Evolutionary conservation across 106 monocot species (phyloP), one percentile per base, ranked within the genome.

Genomic region (Acorus gramineus): DNA sequence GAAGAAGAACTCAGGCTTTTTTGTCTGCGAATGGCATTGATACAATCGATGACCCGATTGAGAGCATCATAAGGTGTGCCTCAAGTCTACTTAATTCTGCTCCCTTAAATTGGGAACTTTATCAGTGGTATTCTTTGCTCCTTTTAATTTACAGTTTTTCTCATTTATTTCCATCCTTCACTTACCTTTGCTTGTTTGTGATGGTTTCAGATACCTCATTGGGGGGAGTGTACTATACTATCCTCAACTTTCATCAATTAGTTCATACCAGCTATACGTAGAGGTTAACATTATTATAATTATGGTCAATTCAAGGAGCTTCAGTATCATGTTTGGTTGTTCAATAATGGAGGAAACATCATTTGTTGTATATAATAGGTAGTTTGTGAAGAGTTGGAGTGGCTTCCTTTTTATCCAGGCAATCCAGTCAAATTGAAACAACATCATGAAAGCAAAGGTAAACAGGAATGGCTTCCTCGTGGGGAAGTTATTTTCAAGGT

Each of bases 251-350:
- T 85, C 98, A 74, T 99, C 88, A 11, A 88, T 99, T 72, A 92
- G 89, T 80, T 99, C 98, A 54, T 99, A 99, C 78, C 98, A 99
- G 72, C 75, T 99, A 46, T 99, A 83, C 71, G 92, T 99, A 56
- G 98, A 99, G 86, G 98, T 89, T 44, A 62, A 83, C 49, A 52
- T 74, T 53, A 66, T 53, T 67, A 14, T 53, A 53, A 59, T 7
- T 55, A 11, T 50, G 56, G 14, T 76, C 8, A 7, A 70, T 44
- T 50, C 0, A 50, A n/a, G 49, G 9, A 65, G 49, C 61, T 55
- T 28, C 28, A 28, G 28, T 28, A 28, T 28, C 28, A 28, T 28
- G 28, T 46, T 56, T 28, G 42, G 65, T 67, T 54, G 58, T 62
- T 59, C 56, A 7, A 10, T 59, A 47, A 59, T 47, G 5, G 2